Evolutionary conservation across 2,329 filamentous ascomycete species (phyloP), one percentile per base, ranked within the genome.

Genomic region (Neopestalotiopsis sp.): DNA sequence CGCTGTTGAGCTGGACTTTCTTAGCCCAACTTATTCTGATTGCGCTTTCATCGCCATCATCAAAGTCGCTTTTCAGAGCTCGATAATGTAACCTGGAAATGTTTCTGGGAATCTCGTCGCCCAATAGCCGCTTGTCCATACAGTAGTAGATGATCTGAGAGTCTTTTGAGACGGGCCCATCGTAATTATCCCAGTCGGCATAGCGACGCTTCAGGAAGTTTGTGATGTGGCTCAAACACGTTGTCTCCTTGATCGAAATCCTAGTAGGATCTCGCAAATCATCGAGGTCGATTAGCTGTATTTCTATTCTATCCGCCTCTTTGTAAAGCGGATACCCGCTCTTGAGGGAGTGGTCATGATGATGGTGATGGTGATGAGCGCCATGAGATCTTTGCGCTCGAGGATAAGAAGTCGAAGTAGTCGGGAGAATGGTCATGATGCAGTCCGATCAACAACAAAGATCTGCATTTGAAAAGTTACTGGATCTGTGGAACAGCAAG

Each of bases 201-300:
- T 63, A 71, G 17, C 65, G 68, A 10, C 52, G 66, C 38, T 59
- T 58, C 38, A 72, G 40, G n/a, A 68, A 70, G 5, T 34, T 38
- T 17, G 57, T 63, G 10, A 75, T 42, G 3, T 73, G 67, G 20
- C 28, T 28, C 6, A 76, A 65, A 4, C 66, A 66, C 38, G 68
- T 72, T 3, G 69, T 69, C 14, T 66, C 66, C 67, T 69, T 72
- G 24, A 73, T 65, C 4, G 61, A 59, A 40, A 74, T 69, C 49
- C 67, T 71, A 30, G 74, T 65, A 32, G 20, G 34, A 3, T 62
- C 69, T 14, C 75, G 70, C 13, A 68, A 28, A 4, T 70, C 70
- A 59, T 76, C 74, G 13, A 77, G 65, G 58, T 77, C 75, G 38
- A 71, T 13, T 14, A 77, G 71, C 4, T 73, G 66, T 56, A 77